Evolutionary conservation across 257 asterid genomes (phyloP), one percentile per base, ranked within the genome.

Genomic region (Forsythia viridissima): DNA sequence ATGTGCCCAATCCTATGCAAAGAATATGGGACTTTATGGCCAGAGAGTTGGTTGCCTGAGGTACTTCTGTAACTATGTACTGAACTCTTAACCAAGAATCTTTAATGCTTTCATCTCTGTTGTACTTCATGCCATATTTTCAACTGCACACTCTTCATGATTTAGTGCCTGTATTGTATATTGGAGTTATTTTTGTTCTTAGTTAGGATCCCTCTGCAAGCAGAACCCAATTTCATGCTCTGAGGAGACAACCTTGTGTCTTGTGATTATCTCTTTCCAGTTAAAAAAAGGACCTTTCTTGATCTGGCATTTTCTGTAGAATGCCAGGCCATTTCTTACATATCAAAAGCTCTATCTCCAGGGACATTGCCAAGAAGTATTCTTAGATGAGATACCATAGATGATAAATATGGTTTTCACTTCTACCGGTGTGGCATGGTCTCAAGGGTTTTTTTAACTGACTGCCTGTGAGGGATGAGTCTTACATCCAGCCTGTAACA

Each of bases 11-110:
- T 96, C 99, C 13, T 96, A 93, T 81, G 99, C 99, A 59, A 96
- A 96, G 88, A 96, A 96, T 82, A 96, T 96, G 99, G 99, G 99
- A 80, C 97, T 96, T 70, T 96, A 96, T 75, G 98, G 98, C 46
- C 98, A 96, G 89, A 90, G 99, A 89, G 94, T 93, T 46, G 98
- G 99, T 77, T 96, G 98, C 86, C 90, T 96, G 73, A 96, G 98
- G 98, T 92, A 80, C 76, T 70, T 61, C 48, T 81, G 55, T 79
- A 9, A 37, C 72, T 77, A 76, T 34, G 38, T 42, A 37, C 70
- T 21, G 57, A 12, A 69, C 65, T 72, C 74, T 44, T 73, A 71
- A 38, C 80, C 69, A 34, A 65, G 63, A 63, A 72, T 42, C 68
- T 34, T 20, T 4, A 8, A 39, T n/a, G 76, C 8, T 3, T 67